Conservation (phyloP, 768 basidiomycete species). For the Boletus rufocinnamomeus region DNA sequence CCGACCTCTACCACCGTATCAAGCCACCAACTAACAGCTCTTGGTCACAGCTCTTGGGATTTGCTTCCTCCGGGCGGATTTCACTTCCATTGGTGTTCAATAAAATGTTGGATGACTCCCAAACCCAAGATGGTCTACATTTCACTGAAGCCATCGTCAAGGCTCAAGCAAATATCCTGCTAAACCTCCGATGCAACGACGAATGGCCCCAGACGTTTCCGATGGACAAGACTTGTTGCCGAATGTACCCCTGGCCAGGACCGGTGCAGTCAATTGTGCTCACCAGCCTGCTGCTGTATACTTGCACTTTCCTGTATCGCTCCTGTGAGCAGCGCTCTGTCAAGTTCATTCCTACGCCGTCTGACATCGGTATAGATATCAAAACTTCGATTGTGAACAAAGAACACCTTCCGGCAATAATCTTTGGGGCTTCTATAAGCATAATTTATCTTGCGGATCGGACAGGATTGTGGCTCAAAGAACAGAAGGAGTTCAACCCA, state of each 20-base stretch:
- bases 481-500: constrained; percentile 80
- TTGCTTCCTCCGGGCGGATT: constrained; percentile 38
- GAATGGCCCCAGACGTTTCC: constrained; percentile 60
- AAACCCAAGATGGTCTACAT: constrained; percentile 86
- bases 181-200: constrained; percentile 83
- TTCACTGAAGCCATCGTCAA: constrained; percentile 63
- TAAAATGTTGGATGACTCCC: constrained; percentile 65
- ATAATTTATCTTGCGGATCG: constrained; percentile 80
- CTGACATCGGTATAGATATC: constrained; percentile 20
- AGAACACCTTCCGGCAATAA: constrained; percentile 43
- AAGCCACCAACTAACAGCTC: constrained; percentile 36
- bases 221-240: constrained; percentile 79
- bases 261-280: constrained; percentile 57
- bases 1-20: constrained; percentile 73
- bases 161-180: constrained; percentile 73
- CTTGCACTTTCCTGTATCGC: constrained; percentile 49
- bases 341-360: constrained; percentile 10
- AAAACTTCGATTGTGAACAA: constrained; percentile 22
- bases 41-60: constrained; percentile 32
- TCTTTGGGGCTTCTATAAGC: constrained; percentile 67
- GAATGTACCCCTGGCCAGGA: constrained; percentile 68
- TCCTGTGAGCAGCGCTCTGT: constrained; percentile 24
- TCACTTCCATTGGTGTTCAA: constrained; percentile 82
- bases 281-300: constrained; percentile 46
- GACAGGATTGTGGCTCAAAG: constrained; percentile 86